Evolutionary conservation across 2,329 filamentous ascomycete species (phyloP), one percentile per base, ranked within the genome.

Genomic region (Pseudovirgaria hyperparasitica): DNA sequence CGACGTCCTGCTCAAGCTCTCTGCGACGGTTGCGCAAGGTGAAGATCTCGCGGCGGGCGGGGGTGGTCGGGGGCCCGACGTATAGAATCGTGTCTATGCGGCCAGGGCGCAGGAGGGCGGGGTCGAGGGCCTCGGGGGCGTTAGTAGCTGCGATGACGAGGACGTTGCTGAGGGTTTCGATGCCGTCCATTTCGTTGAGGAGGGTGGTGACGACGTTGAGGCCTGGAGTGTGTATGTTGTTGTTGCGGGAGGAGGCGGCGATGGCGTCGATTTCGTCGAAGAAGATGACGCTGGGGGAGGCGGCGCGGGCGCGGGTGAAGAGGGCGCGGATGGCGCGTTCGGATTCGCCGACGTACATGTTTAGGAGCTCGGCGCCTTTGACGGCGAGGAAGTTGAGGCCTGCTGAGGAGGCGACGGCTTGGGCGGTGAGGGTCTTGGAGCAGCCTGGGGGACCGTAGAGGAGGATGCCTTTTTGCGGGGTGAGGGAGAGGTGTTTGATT

Each of bases 181-280:
- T 92, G 24, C 87, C 87, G 47, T 94, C 87, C 79, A 96, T 92
- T 50, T 94, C 87, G 33, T 85, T 93, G 5, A 96, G 67, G 16
- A 96, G 60, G 2, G 86, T 92, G 1, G 85, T 86, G 9, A 94
- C 69, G 23, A 92, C 81, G 46, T 94, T 90, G 25, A 93, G 66
- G 2, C 76, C 71, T 20, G 48, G 56, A 9, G 50, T 56, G 11
- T 59, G 52, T 5, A 54, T 50, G 4, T 62, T 62, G 15, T 62
- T 62, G 9, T 68, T 50, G 16, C 48, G 46, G 7, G 42, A 46
- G 54, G 63, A 63, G 18, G 66, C 65, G 19, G 65, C 80, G 36
- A 96, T 87, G 4, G 82, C 76, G 55, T 96, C 86, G 41, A 96
- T 90, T 52, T 96, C 86, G 50, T 96, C 86, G 39, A 94, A 93